Evolutionary conservation across 352 stramenopile genomes (phyloP).

Genomic region (Globisporangium paddicum): DNA sequence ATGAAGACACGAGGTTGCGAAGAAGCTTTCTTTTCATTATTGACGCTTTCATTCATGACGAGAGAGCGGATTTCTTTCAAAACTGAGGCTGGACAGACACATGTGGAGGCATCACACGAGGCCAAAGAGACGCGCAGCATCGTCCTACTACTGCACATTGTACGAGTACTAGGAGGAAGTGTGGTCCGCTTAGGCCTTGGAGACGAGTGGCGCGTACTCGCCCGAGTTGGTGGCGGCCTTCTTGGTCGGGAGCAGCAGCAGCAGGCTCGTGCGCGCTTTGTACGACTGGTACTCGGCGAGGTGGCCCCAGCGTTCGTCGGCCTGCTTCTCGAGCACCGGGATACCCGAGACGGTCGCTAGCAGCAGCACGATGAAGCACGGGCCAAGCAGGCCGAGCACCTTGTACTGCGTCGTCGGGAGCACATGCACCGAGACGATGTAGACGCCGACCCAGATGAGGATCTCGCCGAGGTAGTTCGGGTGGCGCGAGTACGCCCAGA

Average conservation of each 20-base stretch:
- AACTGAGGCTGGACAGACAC: neutral
- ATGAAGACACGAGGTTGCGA: neutral
- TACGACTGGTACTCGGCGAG: constrained; percentile 63
- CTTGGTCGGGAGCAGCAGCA: constrained; percentile 29
- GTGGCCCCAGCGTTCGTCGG: constrained; percentile 57
- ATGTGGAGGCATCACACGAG: neutral
- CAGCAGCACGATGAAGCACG: constrained; percentile 61
- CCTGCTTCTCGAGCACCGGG: constrained; percentile 68
- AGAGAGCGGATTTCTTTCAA: neutral
- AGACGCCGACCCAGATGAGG: constrained; percentile 80
- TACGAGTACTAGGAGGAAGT: neutral
- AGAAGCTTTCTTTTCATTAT: neutral
- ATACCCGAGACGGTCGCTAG: constrained; percentile 62
- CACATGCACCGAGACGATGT: constrained; percentile 35
- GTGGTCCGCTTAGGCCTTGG: constrained; percentile 11
- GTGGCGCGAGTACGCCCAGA: constrained; percentile 88
- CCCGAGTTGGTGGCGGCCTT: constrained; percentile 7
- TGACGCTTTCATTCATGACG: neutral
- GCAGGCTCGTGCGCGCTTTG: constrained; percentile 56
- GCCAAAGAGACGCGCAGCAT: neutral
- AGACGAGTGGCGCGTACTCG: constrained; percentile 14
- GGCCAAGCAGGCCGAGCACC: constrained; percentile 39
- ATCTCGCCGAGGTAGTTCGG: constrained; percentile 93
- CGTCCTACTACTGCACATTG: too few species aligned
- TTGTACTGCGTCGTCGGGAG: constrained; percentile 38